These are phyloP conservation scores for Suillus hirtellus DNA, from an alignment of 768 basidiomycete genomes.

Conservation along the genomic window DNA sequence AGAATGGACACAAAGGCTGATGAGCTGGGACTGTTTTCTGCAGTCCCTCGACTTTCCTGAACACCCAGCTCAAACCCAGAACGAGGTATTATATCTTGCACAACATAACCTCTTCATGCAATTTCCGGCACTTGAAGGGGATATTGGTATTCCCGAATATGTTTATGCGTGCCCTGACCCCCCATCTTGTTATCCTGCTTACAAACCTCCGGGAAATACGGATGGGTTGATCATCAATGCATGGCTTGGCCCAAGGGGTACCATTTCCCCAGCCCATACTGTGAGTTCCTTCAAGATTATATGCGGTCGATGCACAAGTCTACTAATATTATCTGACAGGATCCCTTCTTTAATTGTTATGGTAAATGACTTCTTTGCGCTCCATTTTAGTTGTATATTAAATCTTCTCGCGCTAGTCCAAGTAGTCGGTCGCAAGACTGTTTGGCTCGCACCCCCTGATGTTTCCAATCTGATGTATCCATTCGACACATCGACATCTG, in stretches of 20 bases:
- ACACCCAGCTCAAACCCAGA: slow-evolving; percentile 14
- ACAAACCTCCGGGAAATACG: slow-evolving; percentile 64
- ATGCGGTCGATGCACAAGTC: slow-evolving; percentile 11
- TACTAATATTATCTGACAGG: slow-evolving; percentile 45
- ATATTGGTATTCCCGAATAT: slow-evolving; percentile 87
- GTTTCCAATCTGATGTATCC: slow-evolving; percentile 61
- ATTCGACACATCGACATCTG: slow-evolving; percentile 30
- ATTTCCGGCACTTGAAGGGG: slow-evolving; percentile 74
- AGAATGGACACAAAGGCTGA: slow-evolving; percentile 80
- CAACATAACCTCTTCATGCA: slow-evolving; percentile 87
- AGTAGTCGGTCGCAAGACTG: slow-evolving; percentile 83
- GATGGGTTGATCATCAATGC: slow-evolving; percentile 69
- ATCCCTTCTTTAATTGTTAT: slow-evolving; percentile 92
- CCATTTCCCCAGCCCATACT: slow-evolving; percentile 88
- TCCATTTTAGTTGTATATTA: slow-evolving; percentile 8
- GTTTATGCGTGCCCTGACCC: slow-evolving; percentile 64
- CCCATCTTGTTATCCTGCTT: slow-evolving; percentile 46
- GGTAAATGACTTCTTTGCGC: slow-evolving; percentile 45
- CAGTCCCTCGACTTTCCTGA: slow-evolving; percentile 37
- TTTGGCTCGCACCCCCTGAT: slow-evolving; percentile 87
- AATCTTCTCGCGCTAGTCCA: slow-evolving; percentile 56
- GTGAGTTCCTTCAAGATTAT: slow-evolving; percentile 42
- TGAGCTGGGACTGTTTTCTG: slow-evolving; percentile 79
- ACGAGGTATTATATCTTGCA: slow-evolving; percentile 72
- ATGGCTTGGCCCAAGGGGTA: slow-evolving; percentile 82